Evolutionary conservation across 805 yeast species (phyloP).

Genomic region (Soucietia sequanensis): DNA sequence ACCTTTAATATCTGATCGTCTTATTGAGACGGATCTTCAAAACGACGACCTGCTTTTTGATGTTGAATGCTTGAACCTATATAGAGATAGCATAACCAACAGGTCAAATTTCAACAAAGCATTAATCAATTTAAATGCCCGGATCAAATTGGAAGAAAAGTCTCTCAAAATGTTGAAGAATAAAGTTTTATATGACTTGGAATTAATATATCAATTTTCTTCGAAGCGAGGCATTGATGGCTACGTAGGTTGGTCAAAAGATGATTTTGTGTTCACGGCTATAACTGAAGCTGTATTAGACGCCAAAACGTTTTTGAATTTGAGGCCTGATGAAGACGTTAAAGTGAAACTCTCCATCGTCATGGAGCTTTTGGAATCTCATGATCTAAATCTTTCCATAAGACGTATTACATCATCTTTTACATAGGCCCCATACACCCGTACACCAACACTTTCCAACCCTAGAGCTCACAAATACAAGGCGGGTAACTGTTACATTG

Average conservation of each 20-base stretch:
- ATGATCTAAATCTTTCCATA: no score
- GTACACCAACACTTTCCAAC: no score
- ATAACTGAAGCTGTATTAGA: conserved; percentile 5
- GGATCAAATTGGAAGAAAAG: neutral
- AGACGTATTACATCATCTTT: no score
- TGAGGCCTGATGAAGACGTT: neutral
- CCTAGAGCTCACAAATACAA: no score
- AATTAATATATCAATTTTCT: conserved; percentile 1
- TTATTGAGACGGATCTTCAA: neutral
- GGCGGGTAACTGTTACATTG: no score
- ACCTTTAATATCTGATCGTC: neutral
- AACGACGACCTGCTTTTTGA: conserved; percentile 52
- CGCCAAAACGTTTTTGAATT: neutral
- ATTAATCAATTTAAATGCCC: neutral
- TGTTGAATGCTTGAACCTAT: conserved; percentile 66
- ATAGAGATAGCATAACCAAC: conserved; percentile 44
- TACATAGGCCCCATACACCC: no score
- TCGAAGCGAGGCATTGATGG: conserved; percentile 8
- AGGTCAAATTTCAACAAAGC: neutral
- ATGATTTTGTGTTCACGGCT: conserved; percentile 7
- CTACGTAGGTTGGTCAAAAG: conserved; percentile 14
- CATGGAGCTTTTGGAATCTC: no score
- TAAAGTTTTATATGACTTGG: conserved; percentile 2
- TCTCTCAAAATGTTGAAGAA: neutral
- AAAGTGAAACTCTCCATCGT: neutral